phyloP scores from a whole-genome alignment of 2,329 filamentous ascomycete species.

The Epicoccum nigrum region DNA sequence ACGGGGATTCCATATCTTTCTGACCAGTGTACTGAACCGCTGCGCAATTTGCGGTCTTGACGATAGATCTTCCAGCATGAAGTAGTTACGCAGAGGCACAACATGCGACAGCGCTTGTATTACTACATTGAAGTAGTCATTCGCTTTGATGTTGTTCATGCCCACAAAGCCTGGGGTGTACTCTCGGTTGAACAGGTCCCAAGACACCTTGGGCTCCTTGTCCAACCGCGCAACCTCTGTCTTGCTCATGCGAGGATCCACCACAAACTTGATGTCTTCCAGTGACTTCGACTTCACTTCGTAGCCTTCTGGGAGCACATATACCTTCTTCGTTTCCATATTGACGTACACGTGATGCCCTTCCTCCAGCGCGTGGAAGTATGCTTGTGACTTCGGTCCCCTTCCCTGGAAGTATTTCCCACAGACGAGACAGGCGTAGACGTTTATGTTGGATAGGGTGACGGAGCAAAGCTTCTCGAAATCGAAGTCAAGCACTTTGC shows the following conservation, averaged over 20 bases:
- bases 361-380: constrained; percentile 95
- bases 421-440: constrained; percentile 96
- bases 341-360: constrained; percentile 98
- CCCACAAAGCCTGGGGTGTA: constrained; percentile 96
- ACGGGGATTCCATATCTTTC: constrained; percentile 97
- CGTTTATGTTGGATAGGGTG: constrained; percentile 96
- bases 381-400: constrained; percentile 92
- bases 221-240: constrained; percentile 83
- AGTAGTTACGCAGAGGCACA: constrained; percentile 84
- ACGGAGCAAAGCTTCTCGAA: constrained; percentile 98
- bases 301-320: constrained; percentile 93
- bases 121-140: constrained; percentile 97
- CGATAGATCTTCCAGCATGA: constrained; percentile 83
- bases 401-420: constrained; percentile 97
- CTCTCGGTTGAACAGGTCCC: constrained; percentile 80
- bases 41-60: constrained; percentile 80
- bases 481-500: constrained; percentile 92
- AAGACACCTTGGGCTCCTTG: constrained; percentile 65
- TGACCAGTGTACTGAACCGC: constrained; percentile 84
- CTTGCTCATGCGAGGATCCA: constrained; percentile 84
- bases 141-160: constrained; percentile 99
- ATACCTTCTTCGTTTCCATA: constrained; percentile 90
- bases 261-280: constrained; percentile 98
- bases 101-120: constrained; percentile 93
- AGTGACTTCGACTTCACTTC: constrained; percentile 93